Evolutionary conservation across 2,329 filamentous ascomycete species (phyloP).

Genomic region (Colletotrichum kahawae): DNA sequence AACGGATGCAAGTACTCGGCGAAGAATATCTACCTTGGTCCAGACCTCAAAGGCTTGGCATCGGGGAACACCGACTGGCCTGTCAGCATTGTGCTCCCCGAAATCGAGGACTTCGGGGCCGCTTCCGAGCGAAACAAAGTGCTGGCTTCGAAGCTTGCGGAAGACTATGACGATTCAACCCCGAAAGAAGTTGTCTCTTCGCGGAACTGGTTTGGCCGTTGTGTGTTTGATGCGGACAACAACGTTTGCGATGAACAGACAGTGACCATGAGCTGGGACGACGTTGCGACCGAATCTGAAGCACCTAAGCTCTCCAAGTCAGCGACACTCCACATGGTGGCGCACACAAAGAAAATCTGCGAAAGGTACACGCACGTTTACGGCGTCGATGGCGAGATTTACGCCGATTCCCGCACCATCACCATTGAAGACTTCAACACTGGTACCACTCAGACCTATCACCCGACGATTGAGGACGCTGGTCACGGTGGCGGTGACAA

Average conservation of each 20-base stretch:
- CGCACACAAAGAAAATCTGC: conserved; percentile 86
- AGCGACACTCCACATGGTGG: conserved; percentile 92
- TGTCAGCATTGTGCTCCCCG: conserved; percentile 85
- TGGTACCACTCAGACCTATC: conserved; percentile 10
- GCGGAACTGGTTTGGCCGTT: conserved; percentile 87
- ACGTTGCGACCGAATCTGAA: conserved; percentile 51
- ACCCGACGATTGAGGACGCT: conserved; percentile 20
- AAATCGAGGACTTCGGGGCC: conserved; percentile 78
- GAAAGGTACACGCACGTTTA: conserved; percentile 86
- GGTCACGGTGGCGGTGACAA: conserved; percentile 22
- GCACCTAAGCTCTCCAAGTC: conserved; percentile 61
- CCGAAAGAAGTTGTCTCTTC: conserved; percentile 51
- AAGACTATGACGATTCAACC: conserved; percentile 59
- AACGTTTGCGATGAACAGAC: conserved; percentile 92
- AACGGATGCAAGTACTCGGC: conserved; percentile 83
- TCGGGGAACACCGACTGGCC: conserved; percentile 79
- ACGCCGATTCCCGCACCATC: conserved; percentile 82
- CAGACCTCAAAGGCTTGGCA: conserved; percentile 62
- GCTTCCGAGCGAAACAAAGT: conserved; percentile 43
- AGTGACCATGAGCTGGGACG: conserved; percentile 88
- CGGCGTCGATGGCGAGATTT: conserved; percentile 84
- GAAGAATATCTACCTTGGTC: conserved; percentile 79
- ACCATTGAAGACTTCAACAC: conserved; percentile 63
- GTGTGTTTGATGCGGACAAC: conserved; percentile 92
- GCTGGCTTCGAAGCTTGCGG: conserved; percentile 47